A percentile compares a stretch with the other conserved stretches of the same genome.
Conservation (phyloP, 495 filamentous ascomycete genomes). For the Pyrenula aspistea region DNA sequence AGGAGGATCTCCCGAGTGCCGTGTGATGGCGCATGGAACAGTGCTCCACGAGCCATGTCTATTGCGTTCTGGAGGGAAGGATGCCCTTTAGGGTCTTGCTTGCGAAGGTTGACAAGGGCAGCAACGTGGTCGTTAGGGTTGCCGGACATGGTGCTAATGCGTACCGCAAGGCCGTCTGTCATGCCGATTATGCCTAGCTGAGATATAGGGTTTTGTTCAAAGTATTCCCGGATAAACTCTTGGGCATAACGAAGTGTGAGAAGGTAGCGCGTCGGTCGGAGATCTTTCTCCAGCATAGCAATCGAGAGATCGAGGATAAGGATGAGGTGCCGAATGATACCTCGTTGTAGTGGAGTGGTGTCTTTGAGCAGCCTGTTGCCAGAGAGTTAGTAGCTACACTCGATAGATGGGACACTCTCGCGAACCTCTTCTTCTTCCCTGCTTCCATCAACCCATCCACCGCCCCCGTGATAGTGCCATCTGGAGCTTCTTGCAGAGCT, state of each 20-base stretch:
- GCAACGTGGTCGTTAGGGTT: conserved; percentile 83
- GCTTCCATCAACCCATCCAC: conserved; percentile 60
- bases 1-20: conserved; percentile 88
- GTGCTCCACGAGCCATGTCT: conserved; percentile 79
- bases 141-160: conserved; percentile 80
- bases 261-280: conserved; percentile 75
- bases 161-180: conserved; percentile 76
- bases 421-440: conserved; percentile 63
- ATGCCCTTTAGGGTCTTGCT: conserved; percentile 74
- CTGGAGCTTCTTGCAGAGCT: conserved; percentile 55
- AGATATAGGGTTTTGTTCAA: conserved; percentile 98
- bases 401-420: neutral
- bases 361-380: conserved; percentile 61
- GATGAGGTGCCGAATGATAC: conserved; percentile 90
- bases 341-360: conserved; percentile 87
- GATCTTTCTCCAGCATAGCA: conserved; percentile 91
- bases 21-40: conserved; percentile 85
- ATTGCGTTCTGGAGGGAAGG: conserved; percentile 91
- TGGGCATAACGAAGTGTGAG: conserved; percentile 72
- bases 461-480: conserved; percentile 60
- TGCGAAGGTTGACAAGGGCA: conserved; percentile 55
- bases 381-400: conserved; percentile 1
- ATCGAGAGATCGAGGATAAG: conserved; percentile 86
- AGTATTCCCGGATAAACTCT: conserved; percentile 86
- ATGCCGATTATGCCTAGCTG: conserved; percentile 86